phyloP scores from a whole-genome alignment of 2,329 filamentous ascomycete species.

The Colletotrichum trifolii region DNA sequence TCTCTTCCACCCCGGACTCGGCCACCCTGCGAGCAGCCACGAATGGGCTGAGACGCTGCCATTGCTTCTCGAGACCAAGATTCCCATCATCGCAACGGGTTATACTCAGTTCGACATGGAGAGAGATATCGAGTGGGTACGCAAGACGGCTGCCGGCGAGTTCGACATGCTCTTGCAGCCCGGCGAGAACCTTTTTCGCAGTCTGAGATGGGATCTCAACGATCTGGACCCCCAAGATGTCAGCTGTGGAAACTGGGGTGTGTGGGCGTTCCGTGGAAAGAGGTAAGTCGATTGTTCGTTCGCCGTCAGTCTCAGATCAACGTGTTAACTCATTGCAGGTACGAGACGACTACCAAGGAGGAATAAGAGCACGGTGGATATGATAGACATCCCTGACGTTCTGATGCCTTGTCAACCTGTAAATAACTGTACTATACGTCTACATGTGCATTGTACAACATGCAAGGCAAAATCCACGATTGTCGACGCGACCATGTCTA shows the following conservation, averaged over 20 bases:
- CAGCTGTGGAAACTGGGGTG: constrained; percentile 95
- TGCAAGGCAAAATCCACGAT: too few species aligned
- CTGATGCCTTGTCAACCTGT: constrained; percentile 6
- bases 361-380: constrained; percentile 9
- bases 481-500: too few species aligned
- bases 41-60: constrained; percentile 96
- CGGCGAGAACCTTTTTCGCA: constrained; percentile 93
- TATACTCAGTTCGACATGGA: constrained; percentile 97
- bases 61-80: constrained; percentile 91
- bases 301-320: background rate
- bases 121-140: constrained; percentile 89
- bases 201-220: constrained; percentile 95
- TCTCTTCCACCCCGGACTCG: constrained; percentile 95
- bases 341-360: constrained; percentile 72
- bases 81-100: constrained; percentile 92
- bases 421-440: constrained; percentile 37
- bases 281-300: constrained; percentile 67
- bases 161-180: constrained; percentile 93
- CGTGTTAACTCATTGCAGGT: constrained; percentile 54
- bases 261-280: constrained; percentile 98
- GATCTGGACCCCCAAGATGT: constrained; percentile 94
- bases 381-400: background rate
- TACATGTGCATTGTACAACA: constrained; percentile 33
- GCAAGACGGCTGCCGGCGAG: constrained; percentile 86
- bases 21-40: constrained; percentile 90